These are phyloP conservation scores for Phialophora tarda DNA, from an alignment of 2,329 filamentous ascomycete genomes.

Conservation along the genomic window DNA sequence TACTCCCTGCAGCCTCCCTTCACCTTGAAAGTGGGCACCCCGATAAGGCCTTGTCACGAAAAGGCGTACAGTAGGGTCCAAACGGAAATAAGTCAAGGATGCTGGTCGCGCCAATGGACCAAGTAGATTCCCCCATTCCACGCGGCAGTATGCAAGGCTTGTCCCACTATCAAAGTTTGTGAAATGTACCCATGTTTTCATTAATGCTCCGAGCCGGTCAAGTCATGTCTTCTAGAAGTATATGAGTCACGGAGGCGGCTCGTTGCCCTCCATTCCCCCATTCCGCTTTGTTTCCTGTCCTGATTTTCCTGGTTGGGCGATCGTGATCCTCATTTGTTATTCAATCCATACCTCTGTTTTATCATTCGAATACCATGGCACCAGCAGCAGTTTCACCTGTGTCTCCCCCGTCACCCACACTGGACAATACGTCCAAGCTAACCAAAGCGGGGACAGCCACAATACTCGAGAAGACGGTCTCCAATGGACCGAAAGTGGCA, in stretches of 20 bases:
- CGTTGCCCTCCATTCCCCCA: background rate
- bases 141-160: slow-evolving; percentile 2
- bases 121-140: slow-evolving; percentile 5
- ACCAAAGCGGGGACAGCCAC: slow-evolving; percentile 37
- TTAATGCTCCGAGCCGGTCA: background rate
- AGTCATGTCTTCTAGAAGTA: slow-evolving; percentile 9
- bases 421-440: slow-evolving; percentile 36
- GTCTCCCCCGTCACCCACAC: slow-evolving; percentile 32
- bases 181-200: background rate
- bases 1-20: slow-evolving; percentile 12
- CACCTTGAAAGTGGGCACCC: slow-evolving; percentile 1
- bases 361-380: slow-evolving; percentile 27
- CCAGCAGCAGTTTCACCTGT: slow-evolving; percentile 32
- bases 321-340: background rate
- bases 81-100: background rate
- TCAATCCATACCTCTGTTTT: background rate
- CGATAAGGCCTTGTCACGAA: slow-evolving; percentile 25
- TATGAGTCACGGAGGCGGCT: slow-evolving; percentile 31
- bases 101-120: background rate
- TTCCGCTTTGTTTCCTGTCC: background rate
- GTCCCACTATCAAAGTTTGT: background rate
- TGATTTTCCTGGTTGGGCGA: background rate
- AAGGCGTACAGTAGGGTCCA: slow-evolving; percentile 19
- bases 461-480: slow-evolving; percentile 33
- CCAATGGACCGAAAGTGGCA: slow-evolving; percentile 30